These are phyloP conservation scores for Aciculoconidium aculeatum DNA, from an alignment of 805 yeast species.

Conservation along the genomic window DNA sequence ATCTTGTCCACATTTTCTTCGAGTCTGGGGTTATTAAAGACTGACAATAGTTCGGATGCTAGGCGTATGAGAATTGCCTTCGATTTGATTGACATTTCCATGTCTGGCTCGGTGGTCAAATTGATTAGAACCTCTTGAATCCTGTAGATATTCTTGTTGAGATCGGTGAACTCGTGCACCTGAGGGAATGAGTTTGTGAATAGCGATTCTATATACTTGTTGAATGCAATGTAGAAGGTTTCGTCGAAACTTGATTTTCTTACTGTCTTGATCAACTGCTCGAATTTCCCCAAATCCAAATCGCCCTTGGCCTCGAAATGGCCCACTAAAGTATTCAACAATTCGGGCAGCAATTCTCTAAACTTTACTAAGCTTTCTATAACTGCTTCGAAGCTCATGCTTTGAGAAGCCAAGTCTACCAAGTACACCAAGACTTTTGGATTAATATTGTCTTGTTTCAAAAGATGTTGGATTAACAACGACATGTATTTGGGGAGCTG, in stretches of 20 bases:
- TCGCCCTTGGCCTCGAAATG: conserved; percentile 6
- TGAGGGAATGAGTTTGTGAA: conserved; percentile 22
- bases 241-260: conserved; percentile 13
- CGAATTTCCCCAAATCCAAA: conserved; percentile 12
- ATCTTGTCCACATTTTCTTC: conserved; percentile 1
- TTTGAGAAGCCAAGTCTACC: conserved; percentile 21
- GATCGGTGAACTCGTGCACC: conserved; percentile 31
- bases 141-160: conserved; percentile 22
- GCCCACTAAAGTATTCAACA: conserved; percentile 12
- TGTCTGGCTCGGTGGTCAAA: conserved; percentile 1
- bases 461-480: conserved; percentile 15
- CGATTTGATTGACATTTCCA: background rate
- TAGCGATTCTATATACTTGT: conserved; percentile 23
- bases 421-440: conserved; percentile 18
- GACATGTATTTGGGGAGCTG: conserved; percentile 25
- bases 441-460: conserved; percentile 12
- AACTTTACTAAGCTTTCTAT: conserved; percentile 9
- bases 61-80: conserved; percentile 13
- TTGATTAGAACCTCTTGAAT: conserved; percentile 14
- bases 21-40: conserved; percentile 3
- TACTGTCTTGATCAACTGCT: conserved; percentile 6
- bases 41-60: conserved; percentile 18
- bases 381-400: conserved; percentile 10
- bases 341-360: conserved; percentile 12
- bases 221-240: conserved; percentile 14